phyloP scores from a whole-genome alignment of 768 basidiomycete genomes.

The Russula olivacea region DNA sequence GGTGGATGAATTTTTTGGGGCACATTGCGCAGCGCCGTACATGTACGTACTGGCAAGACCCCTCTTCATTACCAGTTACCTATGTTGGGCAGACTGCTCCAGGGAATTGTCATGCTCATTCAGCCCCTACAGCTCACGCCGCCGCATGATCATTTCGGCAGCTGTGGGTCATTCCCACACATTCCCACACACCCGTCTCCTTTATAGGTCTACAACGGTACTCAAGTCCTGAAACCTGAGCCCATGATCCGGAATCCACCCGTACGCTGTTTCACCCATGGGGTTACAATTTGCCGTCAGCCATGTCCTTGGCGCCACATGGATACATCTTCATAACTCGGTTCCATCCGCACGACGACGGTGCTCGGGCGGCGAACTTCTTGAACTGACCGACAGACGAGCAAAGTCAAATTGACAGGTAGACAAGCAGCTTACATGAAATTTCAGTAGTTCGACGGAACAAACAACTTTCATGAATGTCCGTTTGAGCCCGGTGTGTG shows the following conservation, averaged over 20 bases:
- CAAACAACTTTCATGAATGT: neutral
- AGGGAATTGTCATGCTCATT: slow-evolving; percentile 5
- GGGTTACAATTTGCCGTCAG: slow-evolving; percentile 2
- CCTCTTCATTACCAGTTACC: slow-evolving; percentile 19
- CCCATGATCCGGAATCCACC: neutral
- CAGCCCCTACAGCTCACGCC: slow-evolving; percentile 5
- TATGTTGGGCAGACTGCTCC: slow-evolving; percentile 8
- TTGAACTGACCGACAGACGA: neutral
- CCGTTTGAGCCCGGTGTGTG: neutral
- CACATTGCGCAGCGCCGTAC: neutral
- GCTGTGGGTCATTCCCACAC: slow-evolving; percentile 2
- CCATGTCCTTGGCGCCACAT: slow-evolving; percentile 5
- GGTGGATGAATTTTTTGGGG: neutral
- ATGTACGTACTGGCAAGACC: slow-evolving; percentile 12
- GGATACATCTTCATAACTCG: neutral
- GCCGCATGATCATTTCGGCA: slow-evolving; percentile 13
- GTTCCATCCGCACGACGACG: neutral
- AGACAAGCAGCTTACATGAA: neutral
- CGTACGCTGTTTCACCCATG: slow-evolving; percentile 8
- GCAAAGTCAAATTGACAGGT: slow-evolving; percentile 1
- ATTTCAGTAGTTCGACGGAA: neutral
- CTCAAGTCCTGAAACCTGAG: neutral
- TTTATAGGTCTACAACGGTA: neutral
- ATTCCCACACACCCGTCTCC: neutral
- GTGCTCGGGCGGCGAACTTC: neutral